Base-by-base conservation (phyloP, 2,329 filamentous ascomycete genomes). In the Ascochyta fabae region DNA sequence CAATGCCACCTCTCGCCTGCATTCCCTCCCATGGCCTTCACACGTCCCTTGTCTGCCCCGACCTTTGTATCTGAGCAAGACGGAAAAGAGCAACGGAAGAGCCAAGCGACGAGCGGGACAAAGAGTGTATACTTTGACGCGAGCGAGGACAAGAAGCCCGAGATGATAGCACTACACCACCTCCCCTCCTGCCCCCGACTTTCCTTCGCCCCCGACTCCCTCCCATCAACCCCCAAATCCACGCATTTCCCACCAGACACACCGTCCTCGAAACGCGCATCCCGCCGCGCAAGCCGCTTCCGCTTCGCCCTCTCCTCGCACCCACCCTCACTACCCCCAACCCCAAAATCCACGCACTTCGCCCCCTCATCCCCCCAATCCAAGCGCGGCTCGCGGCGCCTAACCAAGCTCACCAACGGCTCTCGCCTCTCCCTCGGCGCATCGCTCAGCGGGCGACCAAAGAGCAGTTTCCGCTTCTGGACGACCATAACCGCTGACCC, bases 381-480 rank as follows among this genome's bases (percentile, higher is more conserved):
- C 10, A 45, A 45, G 12, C 42, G 29, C 42, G 12, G 31, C 26
- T 29, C 42, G 3, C 26, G 23, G 31, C 48, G 53, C 44, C 49
- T 60, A 41, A 40, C 57, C 22, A 53, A 58, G 7, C 53, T 56
- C 49, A 33, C 31, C 40, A 68, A 69, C 45, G 5, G 48, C 16
- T 71, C 69, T 29, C 60, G 62, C 15, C 24, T 65, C 9, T 59
- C 61, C 1, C 59, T 71, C 2, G 62, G 60, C 27, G 5, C 66
- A 19, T 56, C 56, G 8, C 59, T 73, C 15, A 65, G 61, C 2
- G 67, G 66, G 8, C 67, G 71, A 29, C 68, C 70, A 1, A 48
- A 53, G 7, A 60, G 58, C 19, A 58, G 61, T 26, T 74, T 74
- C 60, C 66, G 67, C 16, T 74, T 71, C 59, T 71, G 69, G 62